phyloP scores from a whole-genome alignment of 2,329 filamentous ascomycete genomes.

The Ophiostoma ulmi region DNA sequence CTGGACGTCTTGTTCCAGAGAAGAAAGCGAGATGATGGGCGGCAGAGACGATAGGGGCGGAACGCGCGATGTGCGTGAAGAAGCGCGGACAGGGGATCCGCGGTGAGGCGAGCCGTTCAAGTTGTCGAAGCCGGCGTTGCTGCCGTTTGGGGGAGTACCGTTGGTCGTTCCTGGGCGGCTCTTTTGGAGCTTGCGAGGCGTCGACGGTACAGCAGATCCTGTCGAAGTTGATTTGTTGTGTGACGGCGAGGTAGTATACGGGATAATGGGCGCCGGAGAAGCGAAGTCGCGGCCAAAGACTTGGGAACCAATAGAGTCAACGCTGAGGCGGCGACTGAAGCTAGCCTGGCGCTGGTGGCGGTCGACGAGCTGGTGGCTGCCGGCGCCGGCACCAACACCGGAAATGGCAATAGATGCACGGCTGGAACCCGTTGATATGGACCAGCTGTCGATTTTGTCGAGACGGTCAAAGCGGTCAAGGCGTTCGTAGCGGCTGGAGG shows the following conservation, averaged over 20 bases:
- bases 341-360: constrained; percentile 32
- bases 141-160: constrained; percentile 14
- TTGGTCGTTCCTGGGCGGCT: constrained; percentile 33
- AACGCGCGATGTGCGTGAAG: constrained; percentile 27
- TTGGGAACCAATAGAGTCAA: constrained; percentile 37
- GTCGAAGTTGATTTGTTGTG: neutral
- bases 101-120: constrained; percentile 14
- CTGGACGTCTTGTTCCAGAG: constrained; percentile 37
- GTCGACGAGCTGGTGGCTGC: constrained; percentile 29
- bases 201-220: constrained; percentile 19
- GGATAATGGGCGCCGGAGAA: constrained; percentile 18
- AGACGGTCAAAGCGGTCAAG: constrained; percentile 42
- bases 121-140: constrained; percentile 22
- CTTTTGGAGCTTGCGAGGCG: constrained; percentile 39
- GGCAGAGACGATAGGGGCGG: constrained; percentile 38
- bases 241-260: neutral
- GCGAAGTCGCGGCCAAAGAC: constrained; percentile 21
- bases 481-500: constrained; percentile 36
- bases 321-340: constrained; percentile 41
- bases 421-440: constrained; percentile 48
- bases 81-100: constrained; percentile 7
- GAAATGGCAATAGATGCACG: constrained; percentile 36
- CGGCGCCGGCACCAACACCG: constrained; percentile 13
- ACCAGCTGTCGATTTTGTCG: constrained; percentile 37
- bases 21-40: constrained; percentile 40